Base-by-base conservation (phyloP, 2,329 filamentous ascomycete genomes). In the Davidsoniella neocaledoniae region DNA sequence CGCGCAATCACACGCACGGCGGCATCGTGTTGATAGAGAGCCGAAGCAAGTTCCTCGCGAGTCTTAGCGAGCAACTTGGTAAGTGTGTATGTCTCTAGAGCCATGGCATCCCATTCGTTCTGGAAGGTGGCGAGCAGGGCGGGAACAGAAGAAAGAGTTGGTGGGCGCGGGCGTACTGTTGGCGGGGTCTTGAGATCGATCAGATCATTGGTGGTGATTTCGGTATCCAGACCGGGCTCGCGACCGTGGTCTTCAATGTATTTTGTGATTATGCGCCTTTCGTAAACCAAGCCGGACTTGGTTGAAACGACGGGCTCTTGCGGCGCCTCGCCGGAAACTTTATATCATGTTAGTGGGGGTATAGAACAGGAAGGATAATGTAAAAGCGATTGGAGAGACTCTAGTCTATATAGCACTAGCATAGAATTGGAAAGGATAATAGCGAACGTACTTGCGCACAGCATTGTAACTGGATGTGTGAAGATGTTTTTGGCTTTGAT, bases 91-190 rank as follows among this genome's bases (percentile, higher is more conserved):
- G 86, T 85, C 68, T 98, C 91, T 36, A 96, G 71, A 10, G 90
- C 86, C 42, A 95, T 69, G 7, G 88, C 82, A 63, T 98, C 91
- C 91, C 91, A 98, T 72, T 98, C 91, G 64, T 94, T 94, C 64
- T 98, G 91, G 64, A 98, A 96, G 38, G 88, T 83, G 46, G 86
- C 83, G 50, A 98, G 82, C 50, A 98, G 77, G 16, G 91, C 87
- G 19, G 91, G 91, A 61, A 98, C 94, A 37, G 91, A 98, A 49
- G 91, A 96, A 59, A 96, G 79, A 33, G 86, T 88, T 29, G 91
- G 90, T 52, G 91, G 88, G 60, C 91, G 79, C 46, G 91, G 90
- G 58, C 84, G 83, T 54, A 95, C 86, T 58, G 86, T 76, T 66
- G 83, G 81, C 57, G 83, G 75, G 53, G 85, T 79, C 68, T 91